phyloP scores from a whole-genome alignment of 2,329 filamentous ascomycete genomes.

The Cercospora sojina region DNA sequence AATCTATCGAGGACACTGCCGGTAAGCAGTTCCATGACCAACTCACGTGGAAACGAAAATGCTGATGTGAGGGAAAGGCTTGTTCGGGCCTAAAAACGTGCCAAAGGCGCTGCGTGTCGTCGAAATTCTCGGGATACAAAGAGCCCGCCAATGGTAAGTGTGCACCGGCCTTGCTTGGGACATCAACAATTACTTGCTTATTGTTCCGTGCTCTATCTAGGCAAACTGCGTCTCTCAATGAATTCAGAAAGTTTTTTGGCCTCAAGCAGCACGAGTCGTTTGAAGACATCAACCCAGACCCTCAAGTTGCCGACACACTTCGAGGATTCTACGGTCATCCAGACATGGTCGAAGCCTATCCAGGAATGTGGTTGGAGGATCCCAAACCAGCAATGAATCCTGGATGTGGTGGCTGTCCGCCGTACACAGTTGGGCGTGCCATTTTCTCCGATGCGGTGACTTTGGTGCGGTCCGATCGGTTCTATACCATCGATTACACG shows the following conservation, averaged over 20 bases:
- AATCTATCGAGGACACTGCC: slow-evolving; percentile 58
- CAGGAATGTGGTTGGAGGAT: slow-evolving; percentile 73
- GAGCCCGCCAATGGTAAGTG: slow-evolving; percentile 73
- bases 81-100: slow-evolving; percentile 64
- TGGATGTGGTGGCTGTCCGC: slow-evolving; percentile 72
- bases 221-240: slow-evolving; percentile 60
- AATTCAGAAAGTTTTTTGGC: slow-evolving; percentile 80
- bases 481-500: slow-evolving; percentile 76
- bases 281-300: slow-evolving; percentile 80
- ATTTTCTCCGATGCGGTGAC: slow-evolving; percentile 75
- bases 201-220: not conserved
- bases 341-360: slow-evolving; percentile 77
- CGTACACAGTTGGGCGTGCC: slow-evolving; percentile 73
- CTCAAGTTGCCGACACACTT: slow-evolving; percentile 64
- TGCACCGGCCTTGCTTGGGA: slow-evolving; percentile 45
- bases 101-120: slow-evolving; percentile 71
- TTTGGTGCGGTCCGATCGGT: slow-evolving; percentile 74
- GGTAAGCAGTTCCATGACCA: slow-evolving; percentile 33
- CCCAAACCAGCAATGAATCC: slow-evolving; percentile 69
- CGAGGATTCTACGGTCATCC: slow-evolving; percentile 69
- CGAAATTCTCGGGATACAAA: slow-evolving; percentile 77
- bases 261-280: slow-evolving; percentile 74
- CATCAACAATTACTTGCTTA: not conserved
- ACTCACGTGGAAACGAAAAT: slow-evolving; percentile 18
- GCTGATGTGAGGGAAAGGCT: slow-evolving; percentile 19